phyloP scores from a whole-genome alignment of 2,329 filamentous ascomycete species.

The Colletotrichum siamense region DNA sequence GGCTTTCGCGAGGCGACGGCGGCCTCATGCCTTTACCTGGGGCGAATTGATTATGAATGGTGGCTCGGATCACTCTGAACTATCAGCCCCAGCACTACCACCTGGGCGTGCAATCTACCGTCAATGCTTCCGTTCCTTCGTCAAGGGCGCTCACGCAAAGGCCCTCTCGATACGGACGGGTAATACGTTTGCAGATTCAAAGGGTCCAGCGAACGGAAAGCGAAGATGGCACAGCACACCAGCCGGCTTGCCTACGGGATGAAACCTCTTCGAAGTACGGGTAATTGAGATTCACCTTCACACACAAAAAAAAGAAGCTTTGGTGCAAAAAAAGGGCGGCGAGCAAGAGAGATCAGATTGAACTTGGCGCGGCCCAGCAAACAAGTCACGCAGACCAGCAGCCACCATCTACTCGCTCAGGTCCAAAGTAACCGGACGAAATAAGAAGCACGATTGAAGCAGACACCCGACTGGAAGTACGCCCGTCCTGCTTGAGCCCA shows the following conservation, averaged over 20 bases:
- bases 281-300: neutral
- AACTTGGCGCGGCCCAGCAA: neutral
- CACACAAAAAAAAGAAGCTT: neutral
- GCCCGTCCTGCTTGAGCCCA: constrained; percentile 12
- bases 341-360: constrained; percentile 3
- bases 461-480: constrained; percentile 13
- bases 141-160: neutral
- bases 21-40: constrained; percentile 9
- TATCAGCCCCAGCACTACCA: neutral
- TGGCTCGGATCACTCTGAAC: constrained; percentile 1
- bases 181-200: neutral
- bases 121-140: constrained; percentile 1
- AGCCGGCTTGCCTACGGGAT: constrained; percentile 10
- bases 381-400: neutral
- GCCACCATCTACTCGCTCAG: neutral
- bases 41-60: neutral
- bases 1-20: neutral
- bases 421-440: constrained; percentile 8
- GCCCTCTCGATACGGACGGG: neutral
- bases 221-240: neutral
- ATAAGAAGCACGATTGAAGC: constrained; percentile 5
- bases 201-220: constrained; percentile 5
- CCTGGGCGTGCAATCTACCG: neutral
- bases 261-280: constrained; percentile 7
- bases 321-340: neutral